phyloP scores from a whole-genome alignment of 176 grass and related monocot species.

The Calamus simplicifolius region DNA sequence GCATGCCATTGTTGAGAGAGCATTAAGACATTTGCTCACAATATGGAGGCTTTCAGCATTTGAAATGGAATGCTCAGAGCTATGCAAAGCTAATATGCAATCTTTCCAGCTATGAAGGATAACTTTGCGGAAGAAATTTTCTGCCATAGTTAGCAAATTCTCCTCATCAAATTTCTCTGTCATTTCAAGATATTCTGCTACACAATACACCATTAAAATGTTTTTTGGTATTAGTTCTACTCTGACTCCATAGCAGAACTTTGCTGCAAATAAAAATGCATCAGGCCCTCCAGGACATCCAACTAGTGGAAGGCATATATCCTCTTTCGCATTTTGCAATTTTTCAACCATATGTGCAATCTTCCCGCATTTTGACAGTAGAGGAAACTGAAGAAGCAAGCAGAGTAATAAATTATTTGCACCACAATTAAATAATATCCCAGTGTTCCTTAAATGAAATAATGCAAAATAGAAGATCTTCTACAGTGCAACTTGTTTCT shows the following conservation, averaged over 20 bases:
- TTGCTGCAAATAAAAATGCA: conserved; percentile 6
- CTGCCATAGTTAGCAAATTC: conserved; percentile 7
- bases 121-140: conserved; percentile 6
- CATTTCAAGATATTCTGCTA: conserved; percentile 16
- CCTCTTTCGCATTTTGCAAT: not conserved
- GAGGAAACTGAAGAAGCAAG: conserved; percentile 11
- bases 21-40: conserved; percentile 10
- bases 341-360: conserved; percentile 5
- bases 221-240: conserved; percentile 14
- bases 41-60: not conserved
- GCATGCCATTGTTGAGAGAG: conserved; percentile 6
- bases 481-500: too few relatives aligned
- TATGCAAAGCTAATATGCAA: conserved; percentile 4
- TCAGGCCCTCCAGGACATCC: conserved; percentile 11
- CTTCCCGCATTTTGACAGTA: conserved; percentile 17
- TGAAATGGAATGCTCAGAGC: conserved; percentile 3
- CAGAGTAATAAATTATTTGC: conserved; percentile 1
- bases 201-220: conserved; percentile 4
- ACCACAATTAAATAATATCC: not conserved
- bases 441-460: too few relatives aligned
- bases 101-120: conserved; percentile 19
- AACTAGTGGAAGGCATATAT: not conserved
- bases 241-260: conserved; percentile 11
- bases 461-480: too few relatives aligned
- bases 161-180: conserved; percentile 11